Evolutionary conservation across 2,329 filamentous ascomycete species (phyloP).

Genomic region (Leptodontidium sp.): DNA sequence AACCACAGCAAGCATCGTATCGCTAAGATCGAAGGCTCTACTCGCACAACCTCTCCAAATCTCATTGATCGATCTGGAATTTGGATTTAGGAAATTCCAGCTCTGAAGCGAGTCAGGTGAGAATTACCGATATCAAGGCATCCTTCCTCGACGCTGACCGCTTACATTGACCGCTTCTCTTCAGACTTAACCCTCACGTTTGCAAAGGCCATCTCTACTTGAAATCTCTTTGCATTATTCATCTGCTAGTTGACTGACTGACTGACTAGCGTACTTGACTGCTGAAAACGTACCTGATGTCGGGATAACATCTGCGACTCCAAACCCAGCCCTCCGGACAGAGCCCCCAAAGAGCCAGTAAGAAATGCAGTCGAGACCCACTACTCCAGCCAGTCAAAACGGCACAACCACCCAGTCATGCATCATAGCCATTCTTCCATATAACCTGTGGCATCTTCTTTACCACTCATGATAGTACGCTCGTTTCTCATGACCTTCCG

Average conservation of each 20-base stretch:
- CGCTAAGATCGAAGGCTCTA: too few relatives aligned
- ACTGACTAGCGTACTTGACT: conserved; percentile 43
- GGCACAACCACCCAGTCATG: conserved; percentile 37
- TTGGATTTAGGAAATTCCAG: too few relatives aligned
- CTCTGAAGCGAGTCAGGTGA: too few relatives aligned
- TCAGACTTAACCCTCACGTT: not conserved
- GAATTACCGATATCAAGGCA: too few relatives aligned
- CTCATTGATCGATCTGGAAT: too few relatives aligned
- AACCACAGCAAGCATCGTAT: too few relatives aligned
- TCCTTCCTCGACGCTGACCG: too few relatives aligned
- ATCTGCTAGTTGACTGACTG: conserved; percentile 42
- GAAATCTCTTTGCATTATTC: conserved; percentile 46
- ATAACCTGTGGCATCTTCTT: conserved; percentile 35
- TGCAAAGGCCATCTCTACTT: conserved; percentile 16
- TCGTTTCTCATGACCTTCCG: conserved; percentile 40
- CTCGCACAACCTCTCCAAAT: too few relatives aligned
- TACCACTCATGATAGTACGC: conserved; percentile 39
- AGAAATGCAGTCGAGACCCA: conserved; percentile 33
- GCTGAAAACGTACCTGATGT: conserved; percentile 40
- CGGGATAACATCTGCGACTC: conserved; percentile 30
- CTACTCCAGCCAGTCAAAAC: conserved; percentile 32
- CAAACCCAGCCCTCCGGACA: conserved; percentile 22
- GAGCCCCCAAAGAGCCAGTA: conserved; percentile 28
- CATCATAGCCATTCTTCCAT: conserved; percentile 30
- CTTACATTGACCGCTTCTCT: not conserved